Conservation (phyloP, 768 basidiomycete genomes). For the Rhodotorula sphaerocarpa region DNA sequence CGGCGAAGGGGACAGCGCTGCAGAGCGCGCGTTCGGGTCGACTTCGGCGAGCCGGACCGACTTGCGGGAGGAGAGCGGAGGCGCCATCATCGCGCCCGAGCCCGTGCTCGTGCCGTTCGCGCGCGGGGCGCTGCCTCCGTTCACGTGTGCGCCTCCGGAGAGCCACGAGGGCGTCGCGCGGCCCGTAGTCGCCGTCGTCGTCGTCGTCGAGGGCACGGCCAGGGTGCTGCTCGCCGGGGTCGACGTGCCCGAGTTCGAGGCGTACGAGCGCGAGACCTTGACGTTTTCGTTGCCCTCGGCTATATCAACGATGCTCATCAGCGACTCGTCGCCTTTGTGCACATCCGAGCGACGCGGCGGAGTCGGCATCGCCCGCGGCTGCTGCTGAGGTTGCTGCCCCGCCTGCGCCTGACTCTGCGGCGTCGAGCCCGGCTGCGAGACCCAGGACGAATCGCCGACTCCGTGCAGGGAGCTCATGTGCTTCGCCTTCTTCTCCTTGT, state of each 20-base stretch:
- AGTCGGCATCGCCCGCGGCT: not conserved
- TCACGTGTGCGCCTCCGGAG: not conserved
- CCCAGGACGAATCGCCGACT: slow-evolving; percentile 24
- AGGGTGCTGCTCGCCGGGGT: not conserved
- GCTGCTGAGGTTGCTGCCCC: not conserved
- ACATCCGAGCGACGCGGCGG: not conserved
- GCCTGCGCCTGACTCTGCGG: too few relatives aligned
- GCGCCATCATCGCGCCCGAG: not conserved
- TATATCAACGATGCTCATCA: slow-evolving; percentile 26
- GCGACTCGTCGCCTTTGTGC: slow-evolving; percentile 15
- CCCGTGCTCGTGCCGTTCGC: not conserved
- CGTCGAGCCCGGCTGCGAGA: too few relatives aligned
- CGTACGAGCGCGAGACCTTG: slow-evolving; percentile 20
- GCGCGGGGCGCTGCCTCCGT: not conserved
- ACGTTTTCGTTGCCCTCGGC: slow-evolving; percentile 14
- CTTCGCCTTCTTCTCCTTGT: slow-evolving; percentile 25
- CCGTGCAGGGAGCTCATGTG: slow-evolving; percentile 14
- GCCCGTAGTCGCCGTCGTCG: not conserved
- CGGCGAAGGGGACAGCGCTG: slow-evolving; percentile 19
- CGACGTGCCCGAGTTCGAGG: not conserved
- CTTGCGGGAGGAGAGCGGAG: slow-evolving; percentile 23
- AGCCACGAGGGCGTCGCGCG: not conserved
- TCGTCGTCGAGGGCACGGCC: not conserved
- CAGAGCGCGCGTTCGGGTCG: not conserved
- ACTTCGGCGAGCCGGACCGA: slow-evolving; percentile 29